Evolutionary conservation across 805 yeast genomes (phyloP).

Genomic region (Tetrapisispora phaffii): DNA sequence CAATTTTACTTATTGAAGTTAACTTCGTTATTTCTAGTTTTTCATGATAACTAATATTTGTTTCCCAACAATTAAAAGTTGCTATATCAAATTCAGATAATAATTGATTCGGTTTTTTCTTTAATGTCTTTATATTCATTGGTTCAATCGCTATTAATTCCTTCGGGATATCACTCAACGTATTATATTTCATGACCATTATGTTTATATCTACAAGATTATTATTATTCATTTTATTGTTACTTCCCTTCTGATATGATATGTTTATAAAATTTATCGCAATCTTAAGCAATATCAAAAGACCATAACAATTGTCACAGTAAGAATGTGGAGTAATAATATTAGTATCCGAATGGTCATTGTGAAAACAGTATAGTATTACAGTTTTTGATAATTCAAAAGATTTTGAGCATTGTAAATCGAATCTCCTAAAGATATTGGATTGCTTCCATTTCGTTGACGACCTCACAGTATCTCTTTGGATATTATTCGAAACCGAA

Average conservation of each 20-base stretch:
- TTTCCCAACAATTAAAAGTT: constrained; percentile 52
- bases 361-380: constrained; percentile 58
- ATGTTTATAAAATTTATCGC: constrained; percentile 31
- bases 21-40: constrained; percentile 73
- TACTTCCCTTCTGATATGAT: not conserved
- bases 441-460: constrained; percentile 37
- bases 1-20: constrained; percentile 65
- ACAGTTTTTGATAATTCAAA: constrained; percentile 64
- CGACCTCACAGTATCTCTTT: no score
- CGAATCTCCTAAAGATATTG: constrained; percentile 72
- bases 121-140: constrained; percentile 8
- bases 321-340: constrained; percentile 7
- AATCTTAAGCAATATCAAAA: constrained; percentile 34
- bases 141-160: constrained; percentile 22
- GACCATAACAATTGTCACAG: constrained; percentile 15
- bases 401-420: constrained; percentile 70
- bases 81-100: constrained; percentile 33
- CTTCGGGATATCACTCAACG: constrained; percentile 13
- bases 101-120: constrained; percentile 10
- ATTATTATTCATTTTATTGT: constrained; percentile 4
- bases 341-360: constrained; percentile 20
- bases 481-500: not conserved
- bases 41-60: constrained; percentile 61
- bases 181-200: constrained; percentile 8
- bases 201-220: constrained; percentile 2